phyloP scores from a whole-genome alignment of 2,329 filamentous ascomycete genomes.

The Triangularia verruculosa region DNA sequence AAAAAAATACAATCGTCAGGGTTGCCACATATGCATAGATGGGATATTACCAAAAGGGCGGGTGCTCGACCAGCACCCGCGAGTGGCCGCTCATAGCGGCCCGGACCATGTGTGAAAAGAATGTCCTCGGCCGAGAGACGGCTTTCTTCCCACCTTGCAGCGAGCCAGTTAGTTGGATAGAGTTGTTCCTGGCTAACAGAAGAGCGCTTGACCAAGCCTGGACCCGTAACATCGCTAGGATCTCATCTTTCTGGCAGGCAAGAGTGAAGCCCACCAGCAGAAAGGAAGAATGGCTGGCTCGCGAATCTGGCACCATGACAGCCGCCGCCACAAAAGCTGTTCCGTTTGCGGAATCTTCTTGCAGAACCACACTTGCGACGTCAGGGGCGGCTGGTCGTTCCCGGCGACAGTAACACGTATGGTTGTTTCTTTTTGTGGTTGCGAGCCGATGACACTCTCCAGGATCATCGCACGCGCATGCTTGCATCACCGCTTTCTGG shows the following conservation, averaged over 20 bases:
- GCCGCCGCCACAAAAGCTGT: background rate
- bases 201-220: background rate
- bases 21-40: background rate
- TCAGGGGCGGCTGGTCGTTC: background rate
- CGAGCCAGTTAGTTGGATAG: too few species aligned
- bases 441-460: background rate
- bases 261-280: too few species aligned
- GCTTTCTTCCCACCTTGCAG: background rate
- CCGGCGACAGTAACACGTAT: background rate
- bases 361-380: too few species aligned
- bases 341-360: constrained; percentile 9
- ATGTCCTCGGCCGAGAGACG: background rate
- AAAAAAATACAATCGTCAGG: background rate
- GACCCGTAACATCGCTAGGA: background rate
- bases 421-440: constrained; percentile 5
- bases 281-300: background rate
- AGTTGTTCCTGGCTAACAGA: background rate
- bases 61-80: background rate
- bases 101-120: background rate
- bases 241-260: background rate
- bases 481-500: background rate
- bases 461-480: background rate
- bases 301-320: constrained; percentile 10
- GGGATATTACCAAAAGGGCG: background rate
- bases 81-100: background rate